Base-by-base conservation (phyloP, 768 basidiomycete species). In the Daedaleopsis sinensis region DNA sequence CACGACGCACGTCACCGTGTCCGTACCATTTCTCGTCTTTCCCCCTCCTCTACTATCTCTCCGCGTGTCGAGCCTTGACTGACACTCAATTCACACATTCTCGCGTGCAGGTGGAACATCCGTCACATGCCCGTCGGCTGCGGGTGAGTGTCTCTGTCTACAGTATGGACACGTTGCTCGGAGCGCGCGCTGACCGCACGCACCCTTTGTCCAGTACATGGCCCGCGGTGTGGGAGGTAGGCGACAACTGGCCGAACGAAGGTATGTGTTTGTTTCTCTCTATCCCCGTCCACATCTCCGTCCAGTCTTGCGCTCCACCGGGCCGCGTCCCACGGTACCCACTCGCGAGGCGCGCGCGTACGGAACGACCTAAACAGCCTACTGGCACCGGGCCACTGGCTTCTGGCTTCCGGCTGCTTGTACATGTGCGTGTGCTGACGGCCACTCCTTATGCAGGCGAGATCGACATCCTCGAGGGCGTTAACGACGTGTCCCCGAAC, bases 41-140 rank as follows among this genome's bases (percentile, higher is more conserved):
- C 42, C 12, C 37, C 13, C 44, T n/a, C 15, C 11, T n/a, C 11
- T 63, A 19, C 32, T n/a, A n/a, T n/a, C n/a, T n/a, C 12, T 23
- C 12, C 19, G 43, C 35, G 23, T 8, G 12, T 24, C 27, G 27
- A 32, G 27, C 27, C 27, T 32, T 32, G 27, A 32, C 59, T 57
- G 67, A 52, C 58, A 39, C 62, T 38, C 49, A 12, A 1, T 52
- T 2, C 16, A 13, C 47, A 55, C 42, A 58, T 56, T n/a, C 19
- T 24, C 52, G 38, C 50, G 21, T 35, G 35, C 67, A 84, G 81
- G 39, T 81, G 83, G 63, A 79, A 84, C 66, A 61, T 85, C 58
- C 72, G 75, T 23, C 84, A 85, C 66, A 86, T 85, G 82, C 84
- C 84, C 10, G 74, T 81, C 63, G 84, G 84, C 9, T 84, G 84